A percentile compares a stretch with the other conserved stretches of the same genome.
These are phyloP conservation scores for Reutealis trisperma DNA, from an alignment of 345 rosid genomes.

Conservation along the genomic window DNA sequence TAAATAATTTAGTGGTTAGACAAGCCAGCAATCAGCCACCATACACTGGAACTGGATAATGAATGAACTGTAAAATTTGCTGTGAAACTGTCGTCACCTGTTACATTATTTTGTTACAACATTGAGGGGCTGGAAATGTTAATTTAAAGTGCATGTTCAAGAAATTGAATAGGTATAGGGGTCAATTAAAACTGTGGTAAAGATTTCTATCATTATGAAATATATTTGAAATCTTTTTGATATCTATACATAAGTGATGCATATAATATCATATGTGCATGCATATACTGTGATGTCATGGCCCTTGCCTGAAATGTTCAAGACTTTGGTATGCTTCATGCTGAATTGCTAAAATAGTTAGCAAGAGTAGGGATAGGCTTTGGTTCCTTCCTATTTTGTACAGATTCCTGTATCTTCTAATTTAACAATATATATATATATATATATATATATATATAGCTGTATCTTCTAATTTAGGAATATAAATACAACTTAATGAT, in stretches of 20 bases:
- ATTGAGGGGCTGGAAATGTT: neutral
- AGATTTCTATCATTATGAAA: too few species aligned
- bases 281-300: neutral
- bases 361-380: too few species aligned
- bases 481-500: too few species aligned
- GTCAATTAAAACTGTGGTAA: neutral
- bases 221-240: neutral
- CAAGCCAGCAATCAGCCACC: neutral
- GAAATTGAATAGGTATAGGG: neutral
- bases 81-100: neutral
- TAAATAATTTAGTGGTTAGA: neutral
- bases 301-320: conserved; percentile 3
- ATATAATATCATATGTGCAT: too few species aligned
- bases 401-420: too few species aligned
- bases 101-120: neutral
- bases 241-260: neutral
- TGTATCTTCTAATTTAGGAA: too few species aligned
- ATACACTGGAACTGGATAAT: neutral
- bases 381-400: too few species aligned
- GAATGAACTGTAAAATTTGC: neutral
- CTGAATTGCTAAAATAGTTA: neutral
- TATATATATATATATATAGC: too few species aligned
- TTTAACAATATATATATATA: too few species aligned
- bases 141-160: neutral
- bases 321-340: conserved; percentile 20